A percentile compares a stretch with the other conserved stretches of the same genome.
Evolutionary conservation across 1,284 basidiomycete species (phyloP).

Genomic region (Xerocomus nothofagi): DNA sequence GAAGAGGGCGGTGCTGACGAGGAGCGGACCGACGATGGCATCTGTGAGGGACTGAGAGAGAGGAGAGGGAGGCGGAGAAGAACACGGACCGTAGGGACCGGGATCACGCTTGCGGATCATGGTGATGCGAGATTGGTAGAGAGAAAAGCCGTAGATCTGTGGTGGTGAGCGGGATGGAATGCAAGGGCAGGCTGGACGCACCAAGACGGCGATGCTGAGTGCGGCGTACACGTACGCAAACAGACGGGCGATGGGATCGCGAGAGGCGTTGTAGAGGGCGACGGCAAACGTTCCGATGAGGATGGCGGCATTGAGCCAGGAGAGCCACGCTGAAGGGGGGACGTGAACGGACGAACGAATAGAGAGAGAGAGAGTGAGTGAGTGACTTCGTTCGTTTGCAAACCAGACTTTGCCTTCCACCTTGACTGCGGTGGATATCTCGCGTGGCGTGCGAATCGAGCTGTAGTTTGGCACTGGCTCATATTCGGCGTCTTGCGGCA

Average conservation of each 20-base stretch:
- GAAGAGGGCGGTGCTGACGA: slow-evolving; percentile 81
- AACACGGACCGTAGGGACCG: slow-evolving; percentile 80
- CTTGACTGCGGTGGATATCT: slow-evolving; percentile 85
- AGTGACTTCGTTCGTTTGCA: slow-evolving; percentile 91
- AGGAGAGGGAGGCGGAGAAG: slow-evolving; percentile 12
- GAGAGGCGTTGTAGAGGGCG: slow-evolving; percentile 86
- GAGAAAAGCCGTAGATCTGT: slow-evolving; percentile 81
- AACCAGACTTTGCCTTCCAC: slow-evolving; percentile 99
- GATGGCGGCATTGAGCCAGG: slow-evolving; percentile 87
- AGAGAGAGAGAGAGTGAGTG: neutral
- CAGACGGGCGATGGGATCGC: slow-evolving; percentile 68
- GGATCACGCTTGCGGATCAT: slow-evolving; percentile 90
- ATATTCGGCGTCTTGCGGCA: slow-evolving; percentile 74
- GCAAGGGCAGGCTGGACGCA: too few relatives aligned
- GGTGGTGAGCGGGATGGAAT: neutral
- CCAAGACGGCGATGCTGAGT: slow-evolving; percentile 70
- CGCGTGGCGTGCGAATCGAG: slow-evolving; percentile 77
- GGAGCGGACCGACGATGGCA: slow-evolving; percentile 74
- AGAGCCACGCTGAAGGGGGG: slow-evolving; percentile 71
- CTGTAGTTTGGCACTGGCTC: slow-evolving; percentile 66
- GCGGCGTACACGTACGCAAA: slow-evolving; percentile 87
- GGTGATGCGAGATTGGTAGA: slow-evolving; percentile 89
- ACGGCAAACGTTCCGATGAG: slow-evolving; percentile 85
- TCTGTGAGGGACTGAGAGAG: slow-evolving; percentile 47
- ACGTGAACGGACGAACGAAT: too few relatives aligned